These are phyloP conservation scores for Lentinus tigrinus DNA, from an alignment of 768 basidiomycete species.

Conservation along the genomic window DNA sequence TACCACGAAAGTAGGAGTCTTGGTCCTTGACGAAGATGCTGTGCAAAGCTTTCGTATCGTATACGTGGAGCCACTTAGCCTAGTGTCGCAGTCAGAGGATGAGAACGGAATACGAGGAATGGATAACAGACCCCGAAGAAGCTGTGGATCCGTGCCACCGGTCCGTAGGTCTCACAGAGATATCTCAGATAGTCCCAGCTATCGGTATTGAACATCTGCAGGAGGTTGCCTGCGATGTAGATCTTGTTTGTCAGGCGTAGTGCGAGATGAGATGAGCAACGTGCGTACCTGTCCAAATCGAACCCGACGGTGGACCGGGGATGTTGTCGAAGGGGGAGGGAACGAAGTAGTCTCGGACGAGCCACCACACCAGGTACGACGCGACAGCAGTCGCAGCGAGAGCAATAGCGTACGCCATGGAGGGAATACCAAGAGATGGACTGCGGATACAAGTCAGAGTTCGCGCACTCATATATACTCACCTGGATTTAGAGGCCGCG, in stretches of 20 bases:
- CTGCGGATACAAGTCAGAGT: too few species aligned
- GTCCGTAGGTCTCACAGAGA: slow-evolving; percentile 6
- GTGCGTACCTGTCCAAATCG: slow-evolving; percentile 2
- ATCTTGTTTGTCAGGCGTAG: background rate
- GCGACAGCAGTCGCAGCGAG: background rate
- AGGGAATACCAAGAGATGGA: too few species aligned
- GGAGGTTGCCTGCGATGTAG: slow-evolving; percentile 4
- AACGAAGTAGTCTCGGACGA: background rate
- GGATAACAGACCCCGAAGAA: slow-evolving; percentile 5
- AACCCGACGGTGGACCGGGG: slow-evolving; percentile 10
- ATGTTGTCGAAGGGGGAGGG: slow-evolving; percentile 14
- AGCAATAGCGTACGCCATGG: too few species aligned
- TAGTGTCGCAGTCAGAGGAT: background rate
- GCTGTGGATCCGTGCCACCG: slow-evolving; percentile 8
- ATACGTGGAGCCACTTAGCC: slow-evolving; percentile 7
- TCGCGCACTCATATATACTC: too few species aligned
- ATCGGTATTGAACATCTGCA: background rate
- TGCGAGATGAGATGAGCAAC: background rate
- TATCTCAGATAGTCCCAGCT: slow-evolving; percentile 7
- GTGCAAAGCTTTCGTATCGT: slow-evolving; percentile 16
- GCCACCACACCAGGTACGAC: background rate
- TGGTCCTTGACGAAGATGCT: slow-evolving; percentile 22
- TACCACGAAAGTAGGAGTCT: slow-evolving; percentile 12
- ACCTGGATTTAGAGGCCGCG: too few species aligned
- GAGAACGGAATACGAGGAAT: too few species aligned